These are phyloP conservation scores for Rubus idaeus DNA, from an alignment of 306 rosid genomes.

Conservation along the genomic window DNA sequence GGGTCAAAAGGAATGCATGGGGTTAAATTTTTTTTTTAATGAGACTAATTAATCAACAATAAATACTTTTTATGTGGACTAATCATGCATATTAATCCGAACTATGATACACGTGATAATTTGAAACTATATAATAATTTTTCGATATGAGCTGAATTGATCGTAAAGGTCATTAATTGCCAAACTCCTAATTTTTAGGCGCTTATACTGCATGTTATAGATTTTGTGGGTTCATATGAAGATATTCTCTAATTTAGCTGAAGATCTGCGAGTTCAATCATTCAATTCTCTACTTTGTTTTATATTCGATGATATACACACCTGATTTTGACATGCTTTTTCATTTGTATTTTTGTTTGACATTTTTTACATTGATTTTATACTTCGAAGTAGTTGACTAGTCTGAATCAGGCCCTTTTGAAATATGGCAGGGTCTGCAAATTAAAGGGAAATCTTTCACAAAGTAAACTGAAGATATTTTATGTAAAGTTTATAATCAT, in stretches of 20 bases:
- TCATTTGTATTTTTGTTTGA: not conserved
- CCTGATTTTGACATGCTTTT: not conserved
- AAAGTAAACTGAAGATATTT: not conserved
- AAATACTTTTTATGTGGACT: too few relatives aligned
- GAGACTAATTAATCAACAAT: too few relatives aligned
- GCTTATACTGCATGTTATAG: not conserved
- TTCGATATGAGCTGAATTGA: not conserved
- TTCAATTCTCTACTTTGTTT: not conserved
- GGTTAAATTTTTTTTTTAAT: too few relatives aligned
- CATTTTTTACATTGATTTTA: not conserved
- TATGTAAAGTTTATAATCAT: not conserved
- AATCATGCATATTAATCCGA: too few relatives aligned
- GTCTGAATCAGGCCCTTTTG: not conserved
- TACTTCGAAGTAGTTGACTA: not conserved
- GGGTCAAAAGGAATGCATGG: too few relatives aligned
- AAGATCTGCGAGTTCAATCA: not conserved
- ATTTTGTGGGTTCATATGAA: not conserved
- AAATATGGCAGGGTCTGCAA: not conserved
- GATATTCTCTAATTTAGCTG: not conserved
- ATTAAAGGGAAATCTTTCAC: conserved; percentile 1
- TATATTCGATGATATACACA: not conserved
- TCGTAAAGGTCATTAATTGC: not conserved
- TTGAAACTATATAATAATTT: too few relatives aligned
- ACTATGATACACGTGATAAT: too few relatives aligned
- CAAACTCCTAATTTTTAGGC: conserved; percentile 2